Conservation (phyloP, 2,329 filamentous ascomycete genomes). For the Fusarium sp. region DNA sequence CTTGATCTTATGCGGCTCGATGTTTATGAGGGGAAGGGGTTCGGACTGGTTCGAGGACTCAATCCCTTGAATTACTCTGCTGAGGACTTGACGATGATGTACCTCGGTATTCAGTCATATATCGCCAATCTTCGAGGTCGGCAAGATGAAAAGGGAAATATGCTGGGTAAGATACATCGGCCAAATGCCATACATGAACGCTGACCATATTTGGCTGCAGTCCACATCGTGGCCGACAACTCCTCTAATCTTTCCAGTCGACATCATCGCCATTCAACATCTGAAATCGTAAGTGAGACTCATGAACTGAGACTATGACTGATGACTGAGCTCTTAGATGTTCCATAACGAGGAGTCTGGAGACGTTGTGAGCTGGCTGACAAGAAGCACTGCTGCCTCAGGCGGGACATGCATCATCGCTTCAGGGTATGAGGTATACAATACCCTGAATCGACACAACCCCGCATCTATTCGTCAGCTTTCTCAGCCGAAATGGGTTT, state of each 20-base stretch:
- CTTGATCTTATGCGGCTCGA: slow-evolving; percentile 62
- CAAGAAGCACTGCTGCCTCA: slow-evolving; percentile 63
- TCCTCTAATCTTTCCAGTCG: slow-evolving; percentile 57
- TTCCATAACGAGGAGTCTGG: slow-evolving; percentile 77
- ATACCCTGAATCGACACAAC: slow-evolving; percentile 62
- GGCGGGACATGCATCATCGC: slow-evolving; percentile 75
- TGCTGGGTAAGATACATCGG: slow-evolving; percentile 58
- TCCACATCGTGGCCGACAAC: slow-evolving; percentile 66
- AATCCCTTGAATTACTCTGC: slow-evolving; percentile 62
- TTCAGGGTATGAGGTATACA: slow-evolving; percentile 73
- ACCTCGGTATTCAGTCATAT: slow-evolving; percentile 71
- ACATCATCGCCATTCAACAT: slow-evolving; percentile 68
- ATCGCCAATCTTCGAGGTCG: slow-evolving; percentile 69
- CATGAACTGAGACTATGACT: accelerated
- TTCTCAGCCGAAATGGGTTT: slow-evolving; percentile 69
- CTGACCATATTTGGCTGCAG: slow-evolving; percentile 42
- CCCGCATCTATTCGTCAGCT: slow-evolving; percentile 70
- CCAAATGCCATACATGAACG: accelerated
- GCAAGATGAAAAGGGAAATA: slow-evolving; percentile 70
- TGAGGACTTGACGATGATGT: slow-evolving; percentile 70
- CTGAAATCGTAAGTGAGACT: slow-evolving; percentile 58
- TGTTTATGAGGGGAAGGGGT: slow-evolving; percentile 68
- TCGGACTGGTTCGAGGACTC: slow-evolving; percentile 71
- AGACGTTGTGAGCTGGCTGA: slow-evolving; percentile 73
- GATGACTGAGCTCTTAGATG: slow-evolving; percentile 50